Conservation (phyloP, 164 flowering plant species). For the Echeveria elegans region DNA sequence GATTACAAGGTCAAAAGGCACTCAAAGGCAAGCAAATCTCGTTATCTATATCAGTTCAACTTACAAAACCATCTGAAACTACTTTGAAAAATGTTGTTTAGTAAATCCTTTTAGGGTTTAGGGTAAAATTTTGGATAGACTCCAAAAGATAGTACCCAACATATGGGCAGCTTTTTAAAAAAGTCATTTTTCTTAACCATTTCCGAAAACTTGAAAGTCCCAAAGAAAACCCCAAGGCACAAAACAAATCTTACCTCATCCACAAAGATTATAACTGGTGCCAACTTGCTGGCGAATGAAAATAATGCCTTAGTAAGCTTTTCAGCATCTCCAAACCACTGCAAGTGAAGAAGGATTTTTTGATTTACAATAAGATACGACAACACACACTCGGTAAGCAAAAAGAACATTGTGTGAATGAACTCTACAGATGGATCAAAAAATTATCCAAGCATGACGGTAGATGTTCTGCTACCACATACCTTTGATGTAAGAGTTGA, state of each 20-base stretch:
- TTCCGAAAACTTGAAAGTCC: background rate
- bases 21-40: background rate
- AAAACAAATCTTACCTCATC: conserved; percentile 62
- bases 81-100: background rate
- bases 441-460: background rate
- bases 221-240: background rate
- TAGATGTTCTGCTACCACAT: background rate
- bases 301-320: conserved; percentile 96
- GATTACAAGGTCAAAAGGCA: conserved; percentile 3
- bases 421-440: background rate
- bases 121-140: background rate
- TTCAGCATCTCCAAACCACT: conserved; percentile 99
- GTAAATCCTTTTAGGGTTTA: background rate
- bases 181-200: background rate
- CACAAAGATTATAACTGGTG: conserved; percentile 96
- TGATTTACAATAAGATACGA: conserved; percentile 5
- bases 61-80: background rate
- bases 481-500: conserved; percentile 98
- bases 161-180: background rate
- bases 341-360: conserved; percentile 13
- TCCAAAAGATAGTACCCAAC: background rate
- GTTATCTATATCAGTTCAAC: background rate
- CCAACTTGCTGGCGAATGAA: conserved; percentile 87
- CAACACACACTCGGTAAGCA: background rate
- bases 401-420: background rate